These are phyloP conservation scores for Penicillium sp. DNA, from an alignment of 2,329 filamentous ascomycete species.

Conservation along the genomic window DNA sequence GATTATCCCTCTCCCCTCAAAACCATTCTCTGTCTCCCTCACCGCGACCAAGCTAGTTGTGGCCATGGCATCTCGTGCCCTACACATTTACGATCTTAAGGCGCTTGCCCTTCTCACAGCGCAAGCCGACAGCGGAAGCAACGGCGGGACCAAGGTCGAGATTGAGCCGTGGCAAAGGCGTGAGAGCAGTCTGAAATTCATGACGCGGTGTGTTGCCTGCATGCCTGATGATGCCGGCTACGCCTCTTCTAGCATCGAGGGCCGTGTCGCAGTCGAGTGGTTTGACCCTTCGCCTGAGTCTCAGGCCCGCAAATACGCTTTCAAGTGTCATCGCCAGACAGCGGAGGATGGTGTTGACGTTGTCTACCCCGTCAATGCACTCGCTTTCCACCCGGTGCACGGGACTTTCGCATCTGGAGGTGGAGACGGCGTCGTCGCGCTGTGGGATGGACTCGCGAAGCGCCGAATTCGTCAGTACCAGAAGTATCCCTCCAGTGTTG, in stretches of 20 bases:
- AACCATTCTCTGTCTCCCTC: slow-evolving; percentile 80
- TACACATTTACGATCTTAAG: slow-evolving; percentile 89
- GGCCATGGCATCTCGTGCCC: slow-evolving; percentile 89
- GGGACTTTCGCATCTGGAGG: slow-evolving; percentile 88
- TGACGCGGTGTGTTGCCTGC: slow-evolving; percentile 87
- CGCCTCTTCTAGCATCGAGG: slow-evolving; percentile 88
- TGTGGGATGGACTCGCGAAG: slow-evolving; percentile 93
- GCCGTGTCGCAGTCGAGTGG: slow-evolving; percentile 94
- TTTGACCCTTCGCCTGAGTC: slow-evolving; percentile 86
- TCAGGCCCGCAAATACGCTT: slow-evolving; percentile 92
- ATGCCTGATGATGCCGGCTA: slow-evolving; percentile 98
- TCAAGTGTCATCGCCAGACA: slow-evolving; percentile 92
- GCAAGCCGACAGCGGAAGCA: slow-evolving; percentile 42
- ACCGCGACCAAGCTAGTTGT: slow-evolving; percentile 85
- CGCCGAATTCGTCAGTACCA: slow-evolving; percentile 86
- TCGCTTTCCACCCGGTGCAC: slow-evolving; percentile 78
- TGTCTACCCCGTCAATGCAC: slow-evolving; percentile 86
- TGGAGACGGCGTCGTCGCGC: slow-evolving; percentile 83
- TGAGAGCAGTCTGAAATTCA: slow-evolving; percentile 92
- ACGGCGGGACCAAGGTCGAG: slow-evolving; percentile 41
- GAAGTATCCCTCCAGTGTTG: slow-evolving; percentile 74
- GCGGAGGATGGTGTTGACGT: slow-evolving; percentile 65
- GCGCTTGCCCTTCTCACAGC: slow-evolving; percentile 58
- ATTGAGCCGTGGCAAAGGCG: slow-evolving; percentile 86
- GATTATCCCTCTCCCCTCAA: slow-evolving; percentile 71